Evolutionary conservation across 768 basidiomycete genomes (phyloP), one percentile per base, ranked within the genome.

Genomic region (Amanita polypyramis): DNA sequence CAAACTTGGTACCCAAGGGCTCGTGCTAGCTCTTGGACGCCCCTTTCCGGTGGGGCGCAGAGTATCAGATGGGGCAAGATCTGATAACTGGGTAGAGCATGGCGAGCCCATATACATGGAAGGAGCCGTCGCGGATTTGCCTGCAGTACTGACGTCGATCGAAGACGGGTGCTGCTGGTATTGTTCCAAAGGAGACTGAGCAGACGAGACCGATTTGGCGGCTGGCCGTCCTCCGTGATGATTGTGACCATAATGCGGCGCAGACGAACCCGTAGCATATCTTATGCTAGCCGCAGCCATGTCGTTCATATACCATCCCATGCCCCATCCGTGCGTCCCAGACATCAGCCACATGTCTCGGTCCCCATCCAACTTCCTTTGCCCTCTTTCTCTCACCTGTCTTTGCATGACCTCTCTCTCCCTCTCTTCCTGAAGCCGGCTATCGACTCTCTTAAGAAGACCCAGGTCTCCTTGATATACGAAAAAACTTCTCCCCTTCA

Each of bases 401-500:
- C 66, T 65, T 47, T 59, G 57, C 55, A 60, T 59, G 47, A 56
- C 49, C 51, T 68, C 68, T 51, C 67, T 49, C 50, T 69, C 68
- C 45, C 64, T 59, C 52, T 72, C 73, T 51, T 73, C 75, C 46
- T 55, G 61, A 47, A 70, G 51, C 47, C 70, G 58, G 17, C 55
- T 66, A 65, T 95, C 93, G 38, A 93, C 75, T 36, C 77, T 71
- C 53, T 77, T 70, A 56, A 96, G 65, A 23, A 93, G 60, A 3
- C 76, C 76, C 47, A 94, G 63, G 64, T 98, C 95, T 42, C 69
- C 69, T 49, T 80, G 79, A 63, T 96, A 96, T 45, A 97, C 89
- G 55, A 95, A 98, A 68, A 98, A 98, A 52, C 82, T 85, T 44
- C 95, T 66, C 45, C 75, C 70, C 60, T 84, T 84, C 49, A 70